These are phyloP conservation scores for Laetiporus sulphureus DNA, from an alignment of 1,284 basidiomycete genomes.

Conservation along the genomic window DNA sequence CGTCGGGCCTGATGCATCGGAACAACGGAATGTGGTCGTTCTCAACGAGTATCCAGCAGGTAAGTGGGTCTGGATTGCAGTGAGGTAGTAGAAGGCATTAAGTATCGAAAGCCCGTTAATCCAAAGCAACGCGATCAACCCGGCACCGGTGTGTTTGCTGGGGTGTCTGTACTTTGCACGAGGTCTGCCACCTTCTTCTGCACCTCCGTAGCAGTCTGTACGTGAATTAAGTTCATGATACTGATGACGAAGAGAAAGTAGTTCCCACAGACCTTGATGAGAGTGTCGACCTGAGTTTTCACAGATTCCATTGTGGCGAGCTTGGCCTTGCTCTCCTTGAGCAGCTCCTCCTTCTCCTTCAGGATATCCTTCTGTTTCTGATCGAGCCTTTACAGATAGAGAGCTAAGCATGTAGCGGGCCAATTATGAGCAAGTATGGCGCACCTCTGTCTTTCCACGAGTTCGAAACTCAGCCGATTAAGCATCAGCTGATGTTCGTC, in stretches of 20 bases:
- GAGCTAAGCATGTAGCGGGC: constrained; percentile 5
- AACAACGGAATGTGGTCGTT: no score
- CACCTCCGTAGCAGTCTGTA: constrained; percentile 58
- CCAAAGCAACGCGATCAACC: background rate
- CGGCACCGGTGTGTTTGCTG: constrained; percentile 10
- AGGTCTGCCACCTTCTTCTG: constrained; percentile 71
- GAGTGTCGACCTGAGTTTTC: constrained; percentile 62
- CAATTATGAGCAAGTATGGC: constrained; percentile 13
- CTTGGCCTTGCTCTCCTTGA: constrained; percentile 66
- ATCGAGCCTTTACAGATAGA: constrained; percentile 45
- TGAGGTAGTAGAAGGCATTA: background rate
- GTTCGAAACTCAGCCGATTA: constrained; percentile 74
- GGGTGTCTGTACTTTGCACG: constrained; percentile 33
- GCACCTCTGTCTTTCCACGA: constrained; percentile 74
- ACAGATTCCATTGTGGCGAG: constrained; percentile 63
- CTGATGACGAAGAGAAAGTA: background rate
- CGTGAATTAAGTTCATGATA: constrained; percentile 1
- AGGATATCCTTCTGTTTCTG: constrained; percentile 56
- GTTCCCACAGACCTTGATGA: constrained; percentile 51
- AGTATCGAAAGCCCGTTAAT: no score
- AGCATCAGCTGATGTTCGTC: constrained; percentile 77
- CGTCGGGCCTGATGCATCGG: no score
- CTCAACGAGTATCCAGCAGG: no score
- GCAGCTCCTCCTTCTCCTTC: constrained; percentile 62
- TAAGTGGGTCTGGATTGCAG: no score